Conservation (phyloP, 129 eudicot genomes). For the Chrysanthemum seticuspe region DNA sequence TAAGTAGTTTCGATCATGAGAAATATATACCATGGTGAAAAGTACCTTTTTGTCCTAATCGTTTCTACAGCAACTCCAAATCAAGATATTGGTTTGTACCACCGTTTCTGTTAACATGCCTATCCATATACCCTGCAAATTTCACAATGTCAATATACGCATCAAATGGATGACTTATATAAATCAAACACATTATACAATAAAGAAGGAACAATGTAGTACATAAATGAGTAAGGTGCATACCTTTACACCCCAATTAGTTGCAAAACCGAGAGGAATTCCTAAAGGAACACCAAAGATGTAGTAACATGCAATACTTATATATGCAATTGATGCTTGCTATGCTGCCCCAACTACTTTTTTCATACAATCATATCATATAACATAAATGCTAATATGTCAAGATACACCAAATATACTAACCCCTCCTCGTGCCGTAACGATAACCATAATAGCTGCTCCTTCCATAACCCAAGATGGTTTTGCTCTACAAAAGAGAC, state of each 20-base stretch:
- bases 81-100: slow-evolving; percentile 35
- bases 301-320: slow-evolving; percentile 47
- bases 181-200: not conserved
- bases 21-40: too few relatives aligned
- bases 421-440: too few relatives aligned
- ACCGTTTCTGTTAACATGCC: slow-evolving; percentile 44
- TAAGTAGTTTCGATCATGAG: too few relatives aligned
- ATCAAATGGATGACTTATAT: not conserved
- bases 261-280: slow-evolving; percentile 29
- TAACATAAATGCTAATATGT: too few relatives aligned
- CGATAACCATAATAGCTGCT: too few relatives aligned
- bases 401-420: too few relatives aligned
- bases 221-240: not conserved
- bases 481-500: too few relatives aligned
- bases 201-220: not conserved
- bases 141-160: not conserved
- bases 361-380: too few relatives aligned
- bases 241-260: slow-evolving; percentile 39
- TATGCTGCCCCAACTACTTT: slow-evolving; percentile 55
- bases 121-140: slow-evolving; percentile 46
- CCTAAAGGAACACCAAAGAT: slow-evolving; percentile 53
- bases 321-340: slow-evolving; percentile 53
- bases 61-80: slow-evolving; percentile 36
- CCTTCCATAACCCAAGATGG: too few relatives aligned
- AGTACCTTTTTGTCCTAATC: slow-evolving; percentile 54